phyloP scores from a whole-genome alignment of 495 filamentous ascomycete species.

The Thermothielavioides terrestris region DNA sequence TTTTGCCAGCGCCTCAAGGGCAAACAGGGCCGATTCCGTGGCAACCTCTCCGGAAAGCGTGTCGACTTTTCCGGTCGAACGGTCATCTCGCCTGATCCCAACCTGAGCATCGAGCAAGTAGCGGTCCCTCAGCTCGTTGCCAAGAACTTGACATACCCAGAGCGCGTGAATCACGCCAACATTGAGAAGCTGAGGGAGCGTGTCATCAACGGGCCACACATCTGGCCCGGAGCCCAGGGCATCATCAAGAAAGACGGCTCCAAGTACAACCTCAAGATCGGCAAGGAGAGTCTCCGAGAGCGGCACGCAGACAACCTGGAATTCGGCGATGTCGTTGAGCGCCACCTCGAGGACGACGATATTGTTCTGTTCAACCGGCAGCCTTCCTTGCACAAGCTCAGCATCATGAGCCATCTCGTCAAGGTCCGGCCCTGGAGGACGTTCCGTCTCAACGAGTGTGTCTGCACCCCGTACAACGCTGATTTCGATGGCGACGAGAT shows the following conservation, averaged over 20 bases:
- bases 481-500: slow-evolving; percentile 99
- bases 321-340: slow-evolving; percentile 82
- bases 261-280: slow-evolving; percentile 67
- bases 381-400: slow-evolving; percentile 94
- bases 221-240: slow-evolving; percentile 81
- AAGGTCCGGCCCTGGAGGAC: slow-evolving; percentile 94
- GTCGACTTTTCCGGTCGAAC: slow-evolving; percentile 97
- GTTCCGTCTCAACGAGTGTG: slow-evolving; percentile 95
- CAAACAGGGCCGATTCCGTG: slow-evolving; percentile 94
- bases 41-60: slow-evolving; percentile 94
- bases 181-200: slow-evolving; percentile 67
- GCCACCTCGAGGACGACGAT: slow-evolving; percentile 92
- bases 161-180: slow-evolving; percentile 74
- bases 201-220: slow-evolving; percentile 60
- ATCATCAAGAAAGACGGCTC: slow-evolving; percentile 59
- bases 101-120: slow-evolving; percentile 86
- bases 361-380: slow-evolving; percentile 98
- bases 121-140: slow-evolving; percentile 84
- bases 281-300: slow-evolving; percentile 42
- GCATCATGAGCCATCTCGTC: slow-evolving; percentile 88
- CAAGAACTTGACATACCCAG: slow-evolving; percentile 90
- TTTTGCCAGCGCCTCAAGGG: slow-evolving; percentile 94
- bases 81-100: slow-evolving; percentile 95
- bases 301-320: slow-evolving; percentile 60
- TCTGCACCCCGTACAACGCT: slow-evolving; percentile 96